These are phyloP conservation scores for Macrolepiota fuliginosa DNA, from an alignment of 768 basidiomycete species.

Conservation along the genomic window DNA sequence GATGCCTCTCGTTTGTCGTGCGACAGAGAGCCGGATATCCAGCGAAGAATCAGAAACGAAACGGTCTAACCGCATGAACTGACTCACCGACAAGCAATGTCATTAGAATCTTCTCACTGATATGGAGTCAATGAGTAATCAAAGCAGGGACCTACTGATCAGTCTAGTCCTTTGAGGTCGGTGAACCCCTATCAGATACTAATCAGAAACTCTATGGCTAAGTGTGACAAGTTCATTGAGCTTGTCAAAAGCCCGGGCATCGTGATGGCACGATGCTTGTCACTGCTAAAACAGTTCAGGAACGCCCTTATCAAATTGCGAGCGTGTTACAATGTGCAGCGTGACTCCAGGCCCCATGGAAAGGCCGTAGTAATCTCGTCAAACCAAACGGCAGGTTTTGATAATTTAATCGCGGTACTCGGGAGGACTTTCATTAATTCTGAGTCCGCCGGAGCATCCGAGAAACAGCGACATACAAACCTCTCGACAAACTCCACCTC, in stretches of 20 bases:
- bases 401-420: conserved; percentile 4
- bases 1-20: not conserved
- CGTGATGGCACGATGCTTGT: too few relatives aligned
- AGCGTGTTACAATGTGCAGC: not conserved
- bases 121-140: too few relatives aligned
- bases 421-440: conserved; percentile 11
- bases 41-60: too few relatives aligned
- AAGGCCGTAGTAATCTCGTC: not conserved
- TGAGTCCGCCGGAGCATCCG: conserved; percentile 10
- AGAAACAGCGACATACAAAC: conserved; percentile 13
- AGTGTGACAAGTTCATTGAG: too few relatives aligned
- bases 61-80: not conserved
- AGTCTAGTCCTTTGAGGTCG: too few relatives aligned
- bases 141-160: too few relatives aligned
- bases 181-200: too few relatives aligned
- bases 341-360: not conserved
- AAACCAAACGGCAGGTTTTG: not conserved
- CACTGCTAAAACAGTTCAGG: too few relatives aligned
- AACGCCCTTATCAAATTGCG: not conserved
- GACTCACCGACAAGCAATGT: not conserved
- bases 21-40: not conserved
- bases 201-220: too few relatives aligned
- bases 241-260: too few relatives aligned
- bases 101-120: too few relatives aligned
- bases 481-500: conserved; percentile 1